These are phyloP conservation scores for Penicilliopsis zonata DNA, from an alignment of 495 filamentous ascomycete species.

Conservation along the genomic window DNA sequence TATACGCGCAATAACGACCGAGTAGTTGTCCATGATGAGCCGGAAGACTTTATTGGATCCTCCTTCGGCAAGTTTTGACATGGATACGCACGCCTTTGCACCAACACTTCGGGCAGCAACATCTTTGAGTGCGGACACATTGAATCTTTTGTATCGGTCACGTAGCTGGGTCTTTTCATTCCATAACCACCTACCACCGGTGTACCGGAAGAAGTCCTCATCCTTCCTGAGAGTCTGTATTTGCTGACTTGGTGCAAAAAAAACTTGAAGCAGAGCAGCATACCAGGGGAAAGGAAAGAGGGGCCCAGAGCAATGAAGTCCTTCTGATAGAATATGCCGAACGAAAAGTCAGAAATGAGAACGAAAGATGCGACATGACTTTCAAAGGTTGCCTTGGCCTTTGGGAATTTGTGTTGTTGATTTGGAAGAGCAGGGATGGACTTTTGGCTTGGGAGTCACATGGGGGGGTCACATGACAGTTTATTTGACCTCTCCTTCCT, in stretches of 20 bases:
- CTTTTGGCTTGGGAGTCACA: too few relatives aligned
- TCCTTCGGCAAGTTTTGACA: constrained; percentile 23
- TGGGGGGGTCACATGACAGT: too few relatives aligned
- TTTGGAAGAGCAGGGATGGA: too few relatives aligned
- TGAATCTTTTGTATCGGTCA: constrained; percentile 12
- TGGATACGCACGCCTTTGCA: constrained; percentile 7
- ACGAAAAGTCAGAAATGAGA: too few relatives aligned
- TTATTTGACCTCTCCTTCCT: too few relatives aligned
- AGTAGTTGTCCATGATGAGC: constrained; percentile 20
- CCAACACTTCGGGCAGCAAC: constrained; percentile 7
- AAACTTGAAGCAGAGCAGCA: background rate
- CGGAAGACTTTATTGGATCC: constrained; percentile 28
- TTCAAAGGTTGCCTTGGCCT: too few relatives aligned
- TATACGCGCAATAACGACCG: constrained; percentile 20
- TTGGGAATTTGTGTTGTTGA: too few relatives aligned
- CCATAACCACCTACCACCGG: constrained; percentile 19
- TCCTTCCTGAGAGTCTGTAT: background rate
- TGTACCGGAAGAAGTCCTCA: constrained; percentile 16
- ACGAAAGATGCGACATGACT: too few relatives aligned
- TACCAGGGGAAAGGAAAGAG: background rate
- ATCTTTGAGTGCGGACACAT: constrained; percentile 14
- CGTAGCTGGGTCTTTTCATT: constrained; percentile 15
- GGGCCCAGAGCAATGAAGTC: background rate
- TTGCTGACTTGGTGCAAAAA: background rate
- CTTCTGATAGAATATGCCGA: too few relatives aligned